Conservation (phyloP, 331 rosid genomes). For the Rhamnella rubrinervis region DNA sequence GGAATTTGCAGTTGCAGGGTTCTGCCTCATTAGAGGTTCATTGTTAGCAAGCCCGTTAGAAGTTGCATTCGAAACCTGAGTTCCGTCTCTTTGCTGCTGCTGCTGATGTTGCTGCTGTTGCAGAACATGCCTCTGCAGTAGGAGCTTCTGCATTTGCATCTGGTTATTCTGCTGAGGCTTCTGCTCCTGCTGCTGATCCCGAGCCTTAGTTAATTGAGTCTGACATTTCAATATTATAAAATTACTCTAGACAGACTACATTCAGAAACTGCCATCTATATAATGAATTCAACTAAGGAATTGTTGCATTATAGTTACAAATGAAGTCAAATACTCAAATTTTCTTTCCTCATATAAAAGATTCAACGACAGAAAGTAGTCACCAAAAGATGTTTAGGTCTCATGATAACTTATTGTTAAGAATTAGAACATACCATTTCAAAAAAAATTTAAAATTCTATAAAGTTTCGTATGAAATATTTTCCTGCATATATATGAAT, state of each 20-base stretch:
- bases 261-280: conserved; percentile 21
- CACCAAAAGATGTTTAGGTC: no score
- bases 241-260: background rate
- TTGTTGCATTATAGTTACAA: background rate
- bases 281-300: conserved; percentile 6
- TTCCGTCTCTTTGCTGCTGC: conserved; percentile 33
- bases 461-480: background rate
- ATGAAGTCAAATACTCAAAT: background rate
- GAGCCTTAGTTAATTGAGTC: conserved; percentile 53
- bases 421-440: background rate
- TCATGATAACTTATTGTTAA: background rate
- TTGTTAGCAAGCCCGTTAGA: conserved; percentile 33
- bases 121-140: conserved; percentile 44
- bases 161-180: conserved; percentile 45
- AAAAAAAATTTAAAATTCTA: no score
- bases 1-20: conserved; percentile 39
- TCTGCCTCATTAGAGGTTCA: conserved; percentile 46
- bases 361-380: background rate
- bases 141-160: conserved; percentile 46
- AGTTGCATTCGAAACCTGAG: conserved; percentile 35
- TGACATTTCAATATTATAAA: conserved; percentile 28
- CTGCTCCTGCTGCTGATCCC: conserved; percentile 44
- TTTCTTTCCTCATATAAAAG: background rate
- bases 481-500: no score
- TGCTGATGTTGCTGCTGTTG: conserved; percentile 38